Conservation (phyloP, 2,329 filamentous ascomycete genomes). For the Neurospora crassa region DNA sequence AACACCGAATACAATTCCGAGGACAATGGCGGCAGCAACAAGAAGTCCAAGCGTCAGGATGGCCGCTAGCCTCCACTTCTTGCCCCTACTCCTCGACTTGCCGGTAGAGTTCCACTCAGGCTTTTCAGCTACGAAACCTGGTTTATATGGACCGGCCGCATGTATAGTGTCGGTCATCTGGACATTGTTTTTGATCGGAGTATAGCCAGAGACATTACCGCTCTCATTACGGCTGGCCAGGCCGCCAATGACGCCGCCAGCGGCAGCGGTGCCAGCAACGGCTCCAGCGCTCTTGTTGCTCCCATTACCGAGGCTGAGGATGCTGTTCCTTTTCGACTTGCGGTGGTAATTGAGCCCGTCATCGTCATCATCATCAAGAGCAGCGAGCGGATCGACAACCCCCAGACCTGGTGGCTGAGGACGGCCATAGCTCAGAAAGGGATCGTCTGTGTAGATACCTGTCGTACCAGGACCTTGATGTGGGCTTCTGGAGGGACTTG, state of each 20-base stretch:
- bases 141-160: constrained; percentile 20
- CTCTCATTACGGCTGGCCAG: constrained; percentile 29
- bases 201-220: constrained; percentile 34
- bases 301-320: constrained; percentile 46
- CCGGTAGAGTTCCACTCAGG: constrained; percentile 45
- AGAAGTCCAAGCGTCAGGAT: constrained; percentile 54
- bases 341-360: constrained; percentile 58
- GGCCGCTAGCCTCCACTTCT: constrained; percentile 62
- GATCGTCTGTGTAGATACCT: constrained; percentile 49
- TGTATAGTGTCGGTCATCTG: neutral
- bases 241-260: constrained; percentile 30
- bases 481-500: constrained; percentile 38
- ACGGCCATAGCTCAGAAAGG: constrained; percentile 52
- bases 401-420: constrained; percentile 41
- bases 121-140: constrained; percentile 43
- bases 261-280: constrained; percentile 35
- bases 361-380: constrained; percentile 77
- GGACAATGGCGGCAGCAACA: constrained; percentile 61
- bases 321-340: constrained; percentile 42
- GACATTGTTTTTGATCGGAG: constrained; percentile 34
- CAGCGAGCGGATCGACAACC: constrained; percentile 62
- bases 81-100: constrained; percentile 48
- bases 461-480: constrained; percentile 26
- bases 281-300: constrained; percentile 33
- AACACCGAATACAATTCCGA: constrained; percentile 65